phyloP scores from a whole-genome alignment of 1,139 yeast genomes.

The Spencermartinsiella ligniputridi region DNA sequence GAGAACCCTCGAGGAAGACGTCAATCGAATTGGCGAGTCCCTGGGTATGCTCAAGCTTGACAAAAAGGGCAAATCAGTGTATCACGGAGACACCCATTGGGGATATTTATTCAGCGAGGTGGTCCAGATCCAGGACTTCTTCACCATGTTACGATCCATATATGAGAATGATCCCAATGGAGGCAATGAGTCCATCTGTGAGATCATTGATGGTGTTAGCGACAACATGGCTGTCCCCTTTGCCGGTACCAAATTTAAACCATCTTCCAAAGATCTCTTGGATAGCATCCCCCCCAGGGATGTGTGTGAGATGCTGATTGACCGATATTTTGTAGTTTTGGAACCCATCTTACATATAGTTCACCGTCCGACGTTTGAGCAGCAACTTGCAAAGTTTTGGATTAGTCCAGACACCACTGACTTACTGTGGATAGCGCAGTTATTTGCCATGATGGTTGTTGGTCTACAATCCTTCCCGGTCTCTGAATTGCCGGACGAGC shows the following conservation, averaged over 20 bases:
- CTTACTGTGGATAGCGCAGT: slow-evolving; percentile 30
- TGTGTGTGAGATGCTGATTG: slow-evolving; percentile 27
- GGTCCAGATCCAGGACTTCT: slow-evolving; percentile 29
- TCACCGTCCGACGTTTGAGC: slow-evolving; percentile 30
- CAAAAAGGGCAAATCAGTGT: slow-evolving; percentile 31
- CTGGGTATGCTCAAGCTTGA: slow-evolving; percentile 36
- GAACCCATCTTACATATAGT: slow-evolving; percentile 29
- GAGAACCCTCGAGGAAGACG: slow-evolving; percentile 9
- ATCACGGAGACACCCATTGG: slow-evolving; percentile 38
- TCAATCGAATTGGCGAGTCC: slow-evolving; percentile 29
- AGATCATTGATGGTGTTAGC: slow-evolving; percentile 5
- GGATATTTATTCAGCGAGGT: slow-evolving; percentile 32
- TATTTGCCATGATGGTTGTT: slow-evolving; percentile 29
- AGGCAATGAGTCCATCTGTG: slow-evolving; percentile 1
- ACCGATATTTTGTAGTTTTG: slow-evolving; percentile 28
- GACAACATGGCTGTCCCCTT: slow-evolving; percentile 12
- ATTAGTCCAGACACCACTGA: slow-evolving; percentile 27
- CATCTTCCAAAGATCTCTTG: slow-evolving; percentile 24
- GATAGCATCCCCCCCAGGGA: slow-evolving; percentile 25
- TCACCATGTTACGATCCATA: slow-evolving; percentile 17
- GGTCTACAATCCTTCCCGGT: slow-evolving; percentile 28
- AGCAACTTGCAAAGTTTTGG: slow-evolving; percentile 30
- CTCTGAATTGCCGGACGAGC: slow-evolving; percentile 19
- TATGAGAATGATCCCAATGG: slow-evolving; percentile 3
- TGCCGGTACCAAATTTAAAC: slow-evolving; percentile 12